These are phyloP conservation scores for Hanseniaspora clermontiae DNA, from an alignment of 805 yeast genomes.

Conservation along the genomic window DNA sequence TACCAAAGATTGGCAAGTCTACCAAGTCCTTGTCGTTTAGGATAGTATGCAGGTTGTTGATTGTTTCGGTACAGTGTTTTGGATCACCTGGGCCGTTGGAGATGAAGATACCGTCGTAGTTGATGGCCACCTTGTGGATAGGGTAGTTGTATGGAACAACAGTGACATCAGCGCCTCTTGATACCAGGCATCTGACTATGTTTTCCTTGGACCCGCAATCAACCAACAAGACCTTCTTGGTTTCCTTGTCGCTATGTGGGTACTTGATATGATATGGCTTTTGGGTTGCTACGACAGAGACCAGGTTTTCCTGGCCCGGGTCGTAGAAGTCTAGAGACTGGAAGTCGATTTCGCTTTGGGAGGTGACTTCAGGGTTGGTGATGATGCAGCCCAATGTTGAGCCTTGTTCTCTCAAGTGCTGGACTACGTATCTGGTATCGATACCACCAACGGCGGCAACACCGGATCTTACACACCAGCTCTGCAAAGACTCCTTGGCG, in stretches of 20 bases:
- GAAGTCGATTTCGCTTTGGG: slow-evolving; percentile 13
- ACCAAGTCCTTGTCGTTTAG: slow-evolving; percentile 42
- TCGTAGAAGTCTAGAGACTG: slow-evolving; percentile 50
- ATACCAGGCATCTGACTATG: slow-evolving; percentile 81
- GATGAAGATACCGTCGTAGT: slow-evolving; percentile 88
- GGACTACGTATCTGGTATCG: slow-evolving; percentile 89
- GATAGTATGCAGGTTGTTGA: slow-evolving; percentile 56
- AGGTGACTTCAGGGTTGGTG: slow-evolving; percentile 25
- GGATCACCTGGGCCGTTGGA: slow-evolving; percentile 99
- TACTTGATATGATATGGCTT: slow-evolving; percentile 75
- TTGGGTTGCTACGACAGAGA: slow-evolving; percentile 86
- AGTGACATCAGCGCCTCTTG: slow-evolving; percentile 91
- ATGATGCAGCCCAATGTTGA: slow-evolving; percentile 84
- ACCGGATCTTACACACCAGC: slow-evolving; percentile 94
- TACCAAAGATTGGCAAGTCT: slow-evolving; percentile 87
- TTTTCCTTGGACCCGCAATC: slow-evolving; percentile 99
- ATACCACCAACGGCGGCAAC: slow-evolving; percentile 95
- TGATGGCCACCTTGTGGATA: slow-evolving; percentile 75
- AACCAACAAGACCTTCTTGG: slow-evolving; percentile 75
- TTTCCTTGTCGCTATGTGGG: slow-evolving; percentile 31
- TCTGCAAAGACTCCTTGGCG: slow-evolving; percentile 87
- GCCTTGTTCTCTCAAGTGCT: slow-evolving; percentile 89
- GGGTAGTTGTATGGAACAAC: slow-evolving; percentile 96
- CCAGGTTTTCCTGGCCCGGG: slow-evolving; percentile 81
- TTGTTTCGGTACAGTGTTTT: slow-evolving; percentile 72